phyloP scores from a whole-genome alignment of 1,284 basidiomycete species.

The Ceraceosorus bombacis region DNA sequence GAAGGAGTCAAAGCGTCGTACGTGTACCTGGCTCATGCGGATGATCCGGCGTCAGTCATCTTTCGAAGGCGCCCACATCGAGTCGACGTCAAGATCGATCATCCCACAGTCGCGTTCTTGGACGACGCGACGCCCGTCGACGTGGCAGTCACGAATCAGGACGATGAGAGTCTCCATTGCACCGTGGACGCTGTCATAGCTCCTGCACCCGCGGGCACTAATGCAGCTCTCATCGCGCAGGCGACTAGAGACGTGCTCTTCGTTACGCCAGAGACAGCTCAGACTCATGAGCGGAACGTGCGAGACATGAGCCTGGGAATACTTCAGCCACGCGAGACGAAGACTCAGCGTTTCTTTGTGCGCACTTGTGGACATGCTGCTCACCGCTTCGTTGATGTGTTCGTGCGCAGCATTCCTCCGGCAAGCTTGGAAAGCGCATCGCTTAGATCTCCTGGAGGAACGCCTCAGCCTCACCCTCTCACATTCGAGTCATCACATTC shows the following conservation, averaged over 20 bases:
- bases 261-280: too few species aligned
- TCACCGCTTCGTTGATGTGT: neutral
- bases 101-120: conserved; percentile 6
- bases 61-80: conserved; percentile 5
- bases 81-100: conserved; percentile 3
- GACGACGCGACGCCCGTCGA: conserved; percentile 6
- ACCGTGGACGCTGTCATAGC: neutral
- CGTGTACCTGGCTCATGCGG: conserved; percentile 1
- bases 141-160: conserved; percentile 6
- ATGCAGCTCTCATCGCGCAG: conserved; percentile 6
- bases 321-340: neutral
- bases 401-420: neutral
- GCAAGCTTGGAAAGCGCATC: too few species aligned
- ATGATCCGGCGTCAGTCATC: neutral
- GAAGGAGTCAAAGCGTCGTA: neutral
- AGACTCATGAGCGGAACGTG: too few species aligned
- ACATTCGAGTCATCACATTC: too few species aligned
- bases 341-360: neutral
- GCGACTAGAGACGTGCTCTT: too few species aligned
- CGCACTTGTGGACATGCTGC: neutral
- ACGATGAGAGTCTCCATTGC: conserved; percentile 2
- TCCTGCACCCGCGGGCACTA: neutral
- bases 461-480: too few species aligned
- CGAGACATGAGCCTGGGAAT: neutral
- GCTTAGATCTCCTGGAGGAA: too few species aligned